Evolutionary conservation across 139 green algal species (phyloP), one percentile per base, ranked within the genome.

Genomic region (Chlamydomonas eustigma): DNA sequence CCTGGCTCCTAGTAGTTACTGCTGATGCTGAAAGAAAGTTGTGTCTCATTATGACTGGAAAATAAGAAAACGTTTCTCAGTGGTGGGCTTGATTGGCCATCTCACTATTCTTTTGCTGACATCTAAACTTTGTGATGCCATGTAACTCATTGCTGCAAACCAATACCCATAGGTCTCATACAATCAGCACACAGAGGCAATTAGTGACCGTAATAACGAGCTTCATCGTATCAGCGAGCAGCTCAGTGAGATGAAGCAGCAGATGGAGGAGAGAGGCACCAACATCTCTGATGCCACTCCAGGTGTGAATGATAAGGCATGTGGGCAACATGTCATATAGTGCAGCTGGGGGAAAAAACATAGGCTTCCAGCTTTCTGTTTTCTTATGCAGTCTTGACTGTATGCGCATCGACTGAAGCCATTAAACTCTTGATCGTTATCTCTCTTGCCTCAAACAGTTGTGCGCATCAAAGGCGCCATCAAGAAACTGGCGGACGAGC

Each of bases 211-310:
- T 51, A 91, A 92, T 75, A 86, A 83, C 28, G 87, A 94, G 85
- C 85, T 92, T 64, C 82, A 88, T 73, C 80, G 83, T 2, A 84
- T 86, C 38, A 83, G 39, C 1, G 76, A 92, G 80, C 85, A 90
- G 50, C 80, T 94, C 66, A 83, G 87, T 31, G 85, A 91, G n/a
- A 82, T 86, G 38, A 87, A 90, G 78, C 73, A 52, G 30, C 65
- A 88, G 73, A 85, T 94, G 76, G 87, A 93, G n/a, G 86, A 92
- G 80, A 80, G 84, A 25, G 90, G 90, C 50, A 87, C 77, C 81
- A 93, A 87, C 86, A 92, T 96, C 37, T 79, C 82, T 4, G 89
- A 96, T 77, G 86, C 88, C 0, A 91, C 86, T 2, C 91, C 91
- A 0, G 76, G 95, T 44, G 85, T 90, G 36, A 84, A 86, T 39